Percentiles rank a stretch among this genome's conserved stretches.
These are phyloP conservation scores for Gaeumannomyces sp. DNA, from an alignment of 2,329 filamentous ascomycete genomes.

Conservation along the genomic window DNA sequence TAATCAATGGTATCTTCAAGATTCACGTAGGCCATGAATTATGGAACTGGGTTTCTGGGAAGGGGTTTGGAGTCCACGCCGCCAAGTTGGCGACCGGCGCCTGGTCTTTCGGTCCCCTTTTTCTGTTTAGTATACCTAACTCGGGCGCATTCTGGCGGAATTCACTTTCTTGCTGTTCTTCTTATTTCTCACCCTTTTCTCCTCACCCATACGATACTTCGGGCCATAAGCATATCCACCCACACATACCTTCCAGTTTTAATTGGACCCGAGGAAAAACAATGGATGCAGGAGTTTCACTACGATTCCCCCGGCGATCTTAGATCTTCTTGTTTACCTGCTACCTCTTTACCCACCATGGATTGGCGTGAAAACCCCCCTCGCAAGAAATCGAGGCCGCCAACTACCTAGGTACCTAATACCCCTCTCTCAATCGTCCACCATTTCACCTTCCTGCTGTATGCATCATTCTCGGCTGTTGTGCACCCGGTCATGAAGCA, in stretches of 20 bases:
- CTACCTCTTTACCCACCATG: not conserved
- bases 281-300: not conserved
- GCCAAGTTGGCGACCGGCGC: not conserved
- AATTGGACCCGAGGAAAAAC: not conserved
- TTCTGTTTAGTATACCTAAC: not conserved
- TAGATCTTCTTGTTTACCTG: not conserved
- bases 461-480: not conserved
- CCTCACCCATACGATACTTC: not conserved
- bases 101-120: not conserved
- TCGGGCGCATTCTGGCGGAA: not conserved
- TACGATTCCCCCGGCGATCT: not conserved
- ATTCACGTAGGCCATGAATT: conserved; percentile 1
- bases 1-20: not conserved
- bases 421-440: not conserved
- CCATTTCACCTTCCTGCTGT: not conserved
- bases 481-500: not conserved
- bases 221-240: not conserved
- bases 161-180: not conserved
- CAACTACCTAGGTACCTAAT: no score
- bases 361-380: not conserved
- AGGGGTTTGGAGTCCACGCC: not conserved
- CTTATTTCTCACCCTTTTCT: not conserved
- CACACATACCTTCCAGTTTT: not conserved
- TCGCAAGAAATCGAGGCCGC: not conserved
- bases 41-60: not conserved